Percentiles rank a stretch among this genome's conserved stretches.
Conservation (phyloP, 768 basidiomycete species). For the Mycena capillaripes region DNA sequence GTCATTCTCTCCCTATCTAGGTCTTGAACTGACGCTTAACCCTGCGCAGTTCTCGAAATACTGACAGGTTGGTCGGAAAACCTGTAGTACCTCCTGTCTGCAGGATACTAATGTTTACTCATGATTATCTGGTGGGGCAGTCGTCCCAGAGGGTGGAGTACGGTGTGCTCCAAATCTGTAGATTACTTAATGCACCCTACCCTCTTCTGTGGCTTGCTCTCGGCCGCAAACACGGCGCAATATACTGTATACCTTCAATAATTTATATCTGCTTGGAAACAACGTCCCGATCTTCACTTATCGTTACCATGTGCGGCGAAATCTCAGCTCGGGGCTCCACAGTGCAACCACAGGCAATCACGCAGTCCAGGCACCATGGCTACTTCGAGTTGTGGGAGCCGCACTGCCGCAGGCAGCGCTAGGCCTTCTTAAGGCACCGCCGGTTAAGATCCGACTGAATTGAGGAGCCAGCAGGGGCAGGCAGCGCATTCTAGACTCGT, state of each 20-base stretch:
- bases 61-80: conserved; percentile 17
- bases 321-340: neutral
- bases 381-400: neutral
- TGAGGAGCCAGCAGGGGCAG: neutral
- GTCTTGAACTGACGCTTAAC: neutral
- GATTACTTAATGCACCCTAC: conserved; percentile 3
- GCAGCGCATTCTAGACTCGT: neutral
- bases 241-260: conserved; percentile 10
- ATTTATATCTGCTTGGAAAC: conserved; percentile 18
- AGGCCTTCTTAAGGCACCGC: neutral
- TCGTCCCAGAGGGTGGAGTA: neutral
- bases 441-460: neutral
- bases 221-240: neutral
- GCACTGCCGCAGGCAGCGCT: too few species aligned
- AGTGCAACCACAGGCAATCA: too few species aligned
- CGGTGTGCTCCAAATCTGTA: neutral
- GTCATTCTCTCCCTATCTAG: neutral
- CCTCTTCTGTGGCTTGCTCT: neutral
- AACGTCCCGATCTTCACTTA: too few species aligned
- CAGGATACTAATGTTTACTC: conserved; percentile 13
- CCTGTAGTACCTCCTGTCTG: conserved; percentile 20
- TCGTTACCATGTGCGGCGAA: neutral
- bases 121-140: neutral
- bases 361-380: neutral
- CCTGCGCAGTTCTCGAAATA: conserved; percentile 29